These are phyloP conservation scores for Camillea tinctor DNA, from an alignment of 2,329 filamentous ascomycete genomes.

Conservation along the genomic window DNA sequence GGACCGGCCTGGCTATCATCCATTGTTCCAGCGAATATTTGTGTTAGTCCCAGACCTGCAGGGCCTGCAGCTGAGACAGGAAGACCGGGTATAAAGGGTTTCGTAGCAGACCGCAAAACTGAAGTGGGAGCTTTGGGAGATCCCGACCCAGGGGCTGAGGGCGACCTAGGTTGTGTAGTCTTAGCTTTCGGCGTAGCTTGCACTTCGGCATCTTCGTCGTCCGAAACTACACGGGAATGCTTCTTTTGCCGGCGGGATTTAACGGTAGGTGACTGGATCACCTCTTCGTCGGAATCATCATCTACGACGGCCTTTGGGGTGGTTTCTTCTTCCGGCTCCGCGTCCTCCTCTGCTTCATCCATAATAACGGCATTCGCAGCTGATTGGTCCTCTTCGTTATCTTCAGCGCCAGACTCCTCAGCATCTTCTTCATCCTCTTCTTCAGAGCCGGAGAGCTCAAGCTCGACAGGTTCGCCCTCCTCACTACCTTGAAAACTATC, in stretches of 20 bases:
- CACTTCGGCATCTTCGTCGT: constrained; percentile 55
- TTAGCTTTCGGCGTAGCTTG: constrained; percentile 52
- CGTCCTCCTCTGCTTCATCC: constrained; percentile 37
- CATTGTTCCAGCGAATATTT: constrained; percentile 90
- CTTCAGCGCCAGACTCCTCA: constrained; percentile 37
- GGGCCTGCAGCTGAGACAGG: constrained; percentile 53
- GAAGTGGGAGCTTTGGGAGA: constrained; percentile 61
- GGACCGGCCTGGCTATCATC: constrained; percentile 55
- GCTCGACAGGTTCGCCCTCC: constrained; percentile 43
- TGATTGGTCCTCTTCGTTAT: constrained; percentile 30
- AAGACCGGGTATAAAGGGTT: constrained; percentile 68
- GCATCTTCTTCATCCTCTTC: constrained; percentile 40
- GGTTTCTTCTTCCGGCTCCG: constrained; percentile 34
- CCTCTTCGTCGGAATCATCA: constrained; percentile 37
- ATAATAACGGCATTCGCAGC: constrained; percentile 30
- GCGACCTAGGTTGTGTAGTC: constrained; percentile 39
- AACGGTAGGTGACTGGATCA: constrained; percentile 41
- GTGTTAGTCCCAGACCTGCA: constrained; percentile 73
- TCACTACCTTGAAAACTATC: constrained; percentile 38
- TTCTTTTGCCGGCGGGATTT: constrained; percentile 50
- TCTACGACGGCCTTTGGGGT: constrained; percentile 31
- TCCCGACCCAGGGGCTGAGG: constrained; percentile 39
- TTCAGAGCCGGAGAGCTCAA: constrained; percentile 35
- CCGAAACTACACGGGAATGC: constrained; percentile 55
- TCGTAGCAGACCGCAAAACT: constrained; percentile 66